Evolutionary conservation across 164 flowering plant species (phyloP), one percentile per base, ranked within the genome.

Genomic region (Macadamia tetraphylla): DNA sequence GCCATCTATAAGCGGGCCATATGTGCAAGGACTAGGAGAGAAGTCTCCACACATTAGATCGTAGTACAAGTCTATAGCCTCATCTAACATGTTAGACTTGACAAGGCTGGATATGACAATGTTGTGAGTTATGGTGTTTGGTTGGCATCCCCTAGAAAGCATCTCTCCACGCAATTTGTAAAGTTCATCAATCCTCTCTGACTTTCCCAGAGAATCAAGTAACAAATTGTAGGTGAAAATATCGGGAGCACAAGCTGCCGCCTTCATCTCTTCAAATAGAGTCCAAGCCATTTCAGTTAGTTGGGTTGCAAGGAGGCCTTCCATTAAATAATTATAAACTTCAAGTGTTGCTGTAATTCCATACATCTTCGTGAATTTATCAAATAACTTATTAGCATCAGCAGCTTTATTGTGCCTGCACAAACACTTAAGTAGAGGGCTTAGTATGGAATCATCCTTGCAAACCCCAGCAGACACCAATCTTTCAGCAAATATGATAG

Each of bases 1-100:
- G 13, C 99, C 97, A 70, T 92, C 99, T 52, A 94, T 77, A 17
- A 94, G 81, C 66, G 99, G 99, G 42, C 99, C 97, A 74, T 88
- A 94, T 13, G 99, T 94, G 66, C 88, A 84, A 61, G 95, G 88
- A 29, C 95, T 88, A 40, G 97, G 99, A 71, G 80, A 72, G 74
- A 90, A 87, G 57, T 82, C 97, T 68, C 85, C 79, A 69, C 95
- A 85, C 53, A 90, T 55, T 43, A 94, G 89, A 80, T 89, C 84
- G 71, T 84, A 92, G 70, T 82, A 94, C 30, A 84, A 67, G 68
- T 87, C 87, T 43, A 94, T 66, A 61, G 97, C 99, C 70, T 71
- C 78, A 52, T 87, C 88, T 63, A 94, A 56, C 31, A 62, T 72
- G 68, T 79, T 71, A 44, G 83, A 83, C 61, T 81, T 90, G 51